phyloP scores from a whole-genome alignment of 345 rosid species.

The Cardamine resedifolia region DNA sequence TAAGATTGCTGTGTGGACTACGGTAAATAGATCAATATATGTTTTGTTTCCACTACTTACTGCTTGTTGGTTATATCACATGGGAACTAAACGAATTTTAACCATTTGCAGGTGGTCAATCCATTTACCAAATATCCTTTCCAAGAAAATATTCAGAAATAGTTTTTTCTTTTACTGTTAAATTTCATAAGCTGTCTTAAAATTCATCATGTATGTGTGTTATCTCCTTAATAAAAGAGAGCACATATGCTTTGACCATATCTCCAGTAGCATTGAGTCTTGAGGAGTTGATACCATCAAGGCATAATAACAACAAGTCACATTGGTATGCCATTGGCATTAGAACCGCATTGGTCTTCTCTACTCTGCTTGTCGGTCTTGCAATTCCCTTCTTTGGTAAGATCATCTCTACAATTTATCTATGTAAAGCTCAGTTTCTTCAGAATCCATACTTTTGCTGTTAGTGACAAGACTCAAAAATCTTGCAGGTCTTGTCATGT shows the following conservation, averaged over 20 bases:
- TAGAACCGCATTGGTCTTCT: slow-evolving; percentile 76
- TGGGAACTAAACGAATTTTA: background rate
- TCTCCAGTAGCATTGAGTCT: slow-evolving; percentile 96
- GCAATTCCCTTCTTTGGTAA: slow-evolving; percentile 86
- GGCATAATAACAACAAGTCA: slow-evolving; percentile 54
- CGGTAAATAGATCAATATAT: slow-evolving; percentile 47
- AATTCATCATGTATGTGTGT: background rate
- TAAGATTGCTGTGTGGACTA: slow-evolving; percentile 97
- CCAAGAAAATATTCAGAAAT: slow-evolving; percentile 10
- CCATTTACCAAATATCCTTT: slow-evolving; percentile 95
- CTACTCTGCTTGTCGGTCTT: slow-evolving; percentile 80
- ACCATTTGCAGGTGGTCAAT: slow-evolving; percentile 69
- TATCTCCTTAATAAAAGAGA: slow-evolving; percentile 35
- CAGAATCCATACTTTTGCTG: background rate
- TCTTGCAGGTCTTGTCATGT: slow-evolving; percentile 79
- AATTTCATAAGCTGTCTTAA: background rate
- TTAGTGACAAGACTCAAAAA: background rate
- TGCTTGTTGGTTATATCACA: background rate
- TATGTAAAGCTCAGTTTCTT: background rate
- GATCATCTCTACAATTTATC: slow-evolving; percentile 22
- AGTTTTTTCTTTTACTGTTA: slow-evolving; percentile 9
- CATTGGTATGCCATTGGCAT: slow-evolving; percentile 64
- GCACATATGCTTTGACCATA: slow-evolving; percentile 82
- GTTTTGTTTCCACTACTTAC: background rate
- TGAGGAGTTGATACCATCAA: slow-evolving; percentile 86